These are phyloP conservation scores for Zygosaccharomyces bailii DNA, from an alignment of 805 yeast species.

Conservation along the genomic window DNA sequence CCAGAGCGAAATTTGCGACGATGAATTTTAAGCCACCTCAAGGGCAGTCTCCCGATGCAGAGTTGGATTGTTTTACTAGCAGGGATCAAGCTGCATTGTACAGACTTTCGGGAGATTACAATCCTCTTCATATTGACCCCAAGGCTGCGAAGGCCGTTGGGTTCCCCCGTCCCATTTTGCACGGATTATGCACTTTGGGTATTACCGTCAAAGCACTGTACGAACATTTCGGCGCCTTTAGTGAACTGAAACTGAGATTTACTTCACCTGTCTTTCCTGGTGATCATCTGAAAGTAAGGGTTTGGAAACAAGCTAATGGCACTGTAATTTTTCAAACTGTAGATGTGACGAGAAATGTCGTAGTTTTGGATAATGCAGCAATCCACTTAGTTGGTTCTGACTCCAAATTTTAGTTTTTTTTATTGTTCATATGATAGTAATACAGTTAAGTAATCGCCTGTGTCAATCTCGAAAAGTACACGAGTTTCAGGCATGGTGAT, in stretches of 20 bases:
- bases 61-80: slow-evolving; percentile 52
- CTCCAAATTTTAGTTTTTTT: slow-evolving; percentile 28
- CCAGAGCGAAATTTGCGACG: slow-evolving; percentile 58
- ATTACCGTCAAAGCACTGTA: slow-evolving; percentile 68
- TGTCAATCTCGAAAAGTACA: no score
- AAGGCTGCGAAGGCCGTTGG: slow-evolving; percentile 82
- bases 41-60: slow-evolving; percentile 61
- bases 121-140: slow-evolving; percentile 95
- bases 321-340: slow-evolving; percentile 74
- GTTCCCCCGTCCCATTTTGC: slow-evolving; percentile 82
- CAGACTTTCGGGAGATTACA: slow-evolving; percentile 89
- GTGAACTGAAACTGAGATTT: slow-evolving; percentile 86
- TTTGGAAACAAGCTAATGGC: slow-evolving; percentile 76
- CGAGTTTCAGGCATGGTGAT: no score
- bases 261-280: slow-evolving; percentile 94
- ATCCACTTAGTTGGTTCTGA: slow-evolving; percentile 47
- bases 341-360: slow-evolving; percentile 70
- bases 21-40: slow-evolving; percentile 60
- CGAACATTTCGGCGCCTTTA: slow-evolving; percentile 77
- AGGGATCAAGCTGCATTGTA: slow-evolving; percentile 83
- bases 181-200: slow-evolving; percentile 89
- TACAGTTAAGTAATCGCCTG: no score
- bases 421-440: background rate
- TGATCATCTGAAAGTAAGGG: slow-evolving; percentile 72
- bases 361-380: slow-evolving; percentile 86